Conservation (phyloP, 139 green algal species). For the Chlorokybus atmophyticus region DNA sequence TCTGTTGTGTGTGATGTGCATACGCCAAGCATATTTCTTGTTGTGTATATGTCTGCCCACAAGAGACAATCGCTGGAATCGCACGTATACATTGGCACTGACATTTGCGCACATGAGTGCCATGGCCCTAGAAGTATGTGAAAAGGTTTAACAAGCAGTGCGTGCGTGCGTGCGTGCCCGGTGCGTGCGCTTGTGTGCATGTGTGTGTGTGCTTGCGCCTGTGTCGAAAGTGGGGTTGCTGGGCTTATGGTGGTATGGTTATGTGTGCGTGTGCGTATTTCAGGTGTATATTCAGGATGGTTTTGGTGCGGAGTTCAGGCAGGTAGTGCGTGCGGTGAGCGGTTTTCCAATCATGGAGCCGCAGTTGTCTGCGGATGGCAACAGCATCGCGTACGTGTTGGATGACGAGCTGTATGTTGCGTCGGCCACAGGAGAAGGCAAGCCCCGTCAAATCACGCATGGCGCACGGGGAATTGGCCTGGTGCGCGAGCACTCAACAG, state of each 20-base stretch:
- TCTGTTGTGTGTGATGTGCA: too few species aligned
- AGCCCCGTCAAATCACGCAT: slow-evolving; percentile 15
- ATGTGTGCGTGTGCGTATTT: neutral
- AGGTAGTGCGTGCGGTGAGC: slow-evolving; percentile 6
- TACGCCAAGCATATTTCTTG: neutral
- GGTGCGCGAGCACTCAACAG: slow-evolving; percentile 3
- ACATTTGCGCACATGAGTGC: too few species aligned
- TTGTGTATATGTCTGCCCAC: neutral
- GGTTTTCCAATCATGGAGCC: slow-evolving; percentile 26
- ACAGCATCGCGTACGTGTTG: slow-evolving; percentile 20
- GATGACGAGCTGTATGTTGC: slow-evolving; percentile 32
- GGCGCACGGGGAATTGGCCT: slow-evolving; percentile 8
- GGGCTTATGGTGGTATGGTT: neutral
- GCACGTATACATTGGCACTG: too few species aligned
- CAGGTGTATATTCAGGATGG: slow-evolving; percentile 29
- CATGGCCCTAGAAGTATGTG: too few species aligned
- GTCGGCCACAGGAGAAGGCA: neutral
- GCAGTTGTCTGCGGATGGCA: slow-evolving; percentile 30
- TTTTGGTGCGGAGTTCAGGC: slow-evolving; percentile 9
- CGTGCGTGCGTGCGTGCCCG: too few species aligned
- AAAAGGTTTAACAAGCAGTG: too few species aligned
- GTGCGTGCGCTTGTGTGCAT: too few species aligned
- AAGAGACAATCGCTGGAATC: too few species aligned
- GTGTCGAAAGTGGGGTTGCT: too few species aligned
- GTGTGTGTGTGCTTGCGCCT: too few species aligned